Evolutionary conservation across 805 yeast genomes (phyloP).

Genomic region (Suhomyces sp.): DNA sequence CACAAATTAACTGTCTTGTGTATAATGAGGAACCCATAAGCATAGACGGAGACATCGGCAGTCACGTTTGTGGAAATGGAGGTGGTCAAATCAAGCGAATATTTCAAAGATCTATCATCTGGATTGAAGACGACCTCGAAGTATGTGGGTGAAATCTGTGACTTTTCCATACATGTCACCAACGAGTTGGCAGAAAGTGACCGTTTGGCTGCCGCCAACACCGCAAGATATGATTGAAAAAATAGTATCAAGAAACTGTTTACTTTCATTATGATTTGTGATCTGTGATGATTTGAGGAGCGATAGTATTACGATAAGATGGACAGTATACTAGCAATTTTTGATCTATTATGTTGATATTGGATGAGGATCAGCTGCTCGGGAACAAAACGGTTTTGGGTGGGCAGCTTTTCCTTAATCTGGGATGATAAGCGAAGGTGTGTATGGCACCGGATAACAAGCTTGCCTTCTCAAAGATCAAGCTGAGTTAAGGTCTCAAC

Average conservation of each 20-base stretch:
- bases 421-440: background rate
- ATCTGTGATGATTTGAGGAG: background rate
- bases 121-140: slow-evolving; percentile 79
- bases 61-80: slow-evolving; percentile 61
- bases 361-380: background rate
- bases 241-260: background rate
- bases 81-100: slow-evolving; percentile 67
- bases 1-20: slow-evolving; percentile 61
- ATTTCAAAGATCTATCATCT: slow-evolving; percentile 61
- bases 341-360: background rate
- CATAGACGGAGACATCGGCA: slow-evolving; percentile 74
- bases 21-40: slow-evolving; percentile 79
- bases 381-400: background rate
- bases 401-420: background rate
- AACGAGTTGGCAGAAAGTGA: slow-evolving; percentile 62
- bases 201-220: slow-evolving; percentile 18
- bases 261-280: background rate
- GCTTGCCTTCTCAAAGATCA: background rate
- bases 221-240: background rate
- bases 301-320: background rate
- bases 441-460: background rate
- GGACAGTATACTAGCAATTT: background rate
- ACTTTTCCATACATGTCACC: slow-evolving; percentile 80
- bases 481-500: background rate
- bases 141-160: slow-evolving; percentile 67